Base-by-base conservation (phyloP, 23 red algal species). In the Gracilaria caudata region DNA sequence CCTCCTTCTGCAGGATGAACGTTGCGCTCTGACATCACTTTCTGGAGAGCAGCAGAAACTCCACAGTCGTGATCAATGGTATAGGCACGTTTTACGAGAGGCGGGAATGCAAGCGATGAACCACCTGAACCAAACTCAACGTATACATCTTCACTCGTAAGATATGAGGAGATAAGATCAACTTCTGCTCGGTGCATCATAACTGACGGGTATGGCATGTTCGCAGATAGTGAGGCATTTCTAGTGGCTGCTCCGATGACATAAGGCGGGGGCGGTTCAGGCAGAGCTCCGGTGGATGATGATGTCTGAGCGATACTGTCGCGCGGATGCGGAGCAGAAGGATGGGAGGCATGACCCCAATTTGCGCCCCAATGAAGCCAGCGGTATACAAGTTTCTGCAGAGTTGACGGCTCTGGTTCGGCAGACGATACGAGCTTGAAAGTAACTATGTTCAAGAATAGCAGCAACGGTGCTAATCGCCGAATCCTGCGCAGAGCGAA, bases 131-230 rank as follows among this genome's bases (percentile, higher is more conserved):
- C 90, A 68, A 54, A 94, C 25, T 94, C 90, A 17, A 94, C 64
- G 51, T 94, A 94, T 1, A 73, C 57, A 76, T 83, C 77, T 21
- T 70, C 43, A 17, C 40, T 78, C 0, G 53, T 61, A 23, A 94
- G 73, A 54, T 94, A 94, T 20, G 68, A 78, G 7, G 82, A 47
- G 41, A 86, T 86, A n/a, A 94, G 68, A 64, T 94, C 79, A 30
- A 64, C 80, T 39, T 94, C 90, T 30, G 90, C 41, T 6, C 90
- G 90, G n/a, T 86, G 81, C 90, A 94, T 94, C 90, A 84, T 94
- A 19, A 68, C 51, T 12, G 32, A 79, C 45, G 89, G 39, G 77
- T 58, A 84, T 56, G 77, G 64, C 33, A 78, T 38, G n/a, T 24
- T 46, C 14, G 64, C 73, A 11, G 24, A 19, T 4, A 40, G 12